These are phyloP conservation scores for Penicillium canariense DNA, from an alignment of 495 filamentous ascomycete genomes.

Conservation along the genomic window DNA sequence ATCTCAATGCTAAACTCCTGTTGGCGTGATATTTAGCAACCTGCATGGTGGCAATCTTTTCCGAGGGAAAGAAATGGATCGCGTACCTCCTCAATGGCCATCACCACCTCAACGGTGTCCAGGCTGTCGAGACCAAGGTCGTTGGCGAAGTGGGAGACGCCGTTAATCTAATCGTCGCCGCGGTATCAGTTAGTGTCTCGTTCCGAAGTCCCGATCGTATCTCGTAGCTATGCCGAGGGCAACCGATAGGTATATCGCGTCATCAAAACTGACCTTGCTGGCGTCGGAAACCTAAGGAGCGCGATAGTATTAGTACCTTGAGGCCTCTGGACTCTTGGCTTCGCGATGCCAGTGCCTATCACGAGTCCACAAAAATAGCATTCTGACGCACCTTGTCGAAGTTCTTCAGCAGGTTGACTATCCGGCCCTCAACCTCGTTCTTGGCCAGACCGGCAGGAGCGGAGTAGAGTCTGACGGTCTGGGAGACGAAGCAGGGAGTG, in stretches of 20 bases:
- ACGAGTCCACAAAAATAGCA: slow-evolving; percentile 1
- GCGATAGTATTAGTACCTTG: slow-evolving; percentile 6
- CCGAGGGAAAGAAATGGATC: slow-evolving; percentile 18
- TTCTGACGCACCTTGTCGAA: slow-evolving; percentile 87
- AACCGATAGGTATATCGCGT: slow-evolving; percentile 9
- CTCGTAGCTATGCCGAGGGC: slow-evolving; percentile 7
- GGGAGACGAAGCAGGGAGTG: slow-evolving; percentile 50
- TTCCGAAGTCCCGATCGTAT: not conserved
- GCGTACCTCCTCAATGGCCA: slow-evolving; percentile 98
- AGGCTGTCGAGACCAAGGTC: slow-evolving; percentile 95
- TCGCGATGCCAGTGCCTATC: not conserved
- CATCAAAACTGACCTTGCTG: slow-evolving; percentile 59
- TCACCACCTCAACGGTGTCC: slow-evolving; percentile 98
- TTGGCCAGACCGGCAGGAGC: slow-evolving; percentile 72
- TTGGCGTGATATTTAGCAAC: slow-evolving; percentile 27
- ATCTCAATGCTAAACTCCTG: slow-evolving; percentile 99
- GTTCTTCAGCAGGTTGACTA: slow-evolving; percentile 85
- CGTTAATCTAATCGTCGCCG: slow-evolving; percentile 61
- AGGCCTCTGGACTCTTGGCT: not conserved
- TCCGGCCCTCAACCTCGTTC: slow-evolving; percentile 86
- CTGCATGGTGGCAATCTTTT: slow-evolving; percentile 5
- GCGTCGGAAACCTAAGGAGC: slow-evolving; percentile 65
- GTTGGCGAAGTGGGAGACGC: slow-evolving; percentile 84
- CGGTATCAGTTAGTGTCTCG: slow-evolving; percentile 2
- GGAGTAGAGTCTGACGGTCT: slow-evolving; percentile 78